Percentiles rank a stretch among this genome's conserved stretches.
Evolutionary conservation across 2,329 filamentous ascomycete genomes (phyloP).

Genomic region (Cercospora zeae-maydis): DNA sequence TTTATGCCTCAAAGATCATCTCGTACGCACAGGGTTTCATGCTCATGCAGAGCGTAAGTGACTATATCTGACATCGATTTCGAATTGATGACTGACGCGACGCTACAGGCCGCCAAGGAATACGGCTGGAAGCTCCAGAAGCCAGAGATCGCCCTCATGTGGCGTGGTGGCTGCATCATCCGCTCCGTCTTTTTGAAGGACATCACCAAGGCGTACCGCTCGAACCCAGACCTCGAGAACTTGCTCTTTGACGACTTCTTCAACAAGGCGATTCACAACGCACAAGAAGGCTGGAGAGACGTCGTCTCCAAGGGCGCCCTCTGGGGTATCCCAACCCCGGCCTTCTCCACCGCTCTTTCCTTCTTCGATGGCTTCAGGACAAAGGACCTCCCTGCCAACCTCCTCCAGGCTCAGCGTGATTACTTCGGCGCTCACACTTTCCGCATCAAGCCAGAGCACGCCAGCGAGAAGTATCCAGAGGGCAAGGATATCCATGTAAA

Average conservation of each 20-base stretch:
- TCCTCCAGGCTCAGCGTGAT: slow-evolving; percentile 97
- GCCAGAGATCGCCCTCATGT: slow-evolving; percentile 99
- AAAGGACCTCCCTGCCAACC: slow-evolving; percentile 94
- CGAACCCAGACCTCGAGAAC: slow-evolving; percentile 93
- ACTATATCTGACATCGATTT: not conserved
- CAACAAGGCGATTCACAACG: slow-evolving; percentile 97
- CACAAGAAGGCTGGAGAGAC: slow-evolving; percentile 84
- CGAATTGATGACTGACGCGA: slow-evolving; percentile 11
- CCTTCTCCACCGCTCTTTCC: slow-evolving; percentile 92
- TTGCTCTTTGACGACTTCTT: slow-evolving; percentile 99
- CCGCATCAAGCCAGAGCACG: slow-evolving; percentile 52
- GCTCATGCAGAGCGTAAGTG: slow-evolving; percentile 91
- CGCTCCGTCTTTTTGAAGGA: slow-evolving; percentile 99
- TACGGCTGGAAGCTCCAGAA: slow-evolving; percentile 99
- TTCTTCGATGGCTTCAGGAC: slow-evolving; percentile 99
- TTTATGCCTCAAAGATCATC: slow-evolving; percentile 99
- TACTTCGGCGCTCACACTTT: slow-evolving; percentile 78
- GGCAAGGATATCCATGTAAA: slow-evolving; percentile 96
- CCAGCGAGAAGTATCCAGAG: slow-evolving; percentile 64
- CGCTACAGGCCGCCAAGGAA: slow-evolving; percentile 77
- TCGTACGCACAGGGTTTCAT: slow-evolving; percentile 99
- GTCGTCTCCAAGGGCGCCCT: slow-evolving; percentile 87
- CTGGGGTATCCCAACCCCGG: slow-evolving; percentile 91
- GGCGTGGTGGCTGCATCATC: slow-evolving; percentile 99
- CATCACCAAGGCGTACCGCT: slow-evolving; percentile 95